A percentile compares a stretch with the other conserved stretches of the same genome.
These are phyloP conservation scores for Diplosphaera chodatii DNA, from an alignment of 139 green algal species.

Conservation along the genomic window DNA sequence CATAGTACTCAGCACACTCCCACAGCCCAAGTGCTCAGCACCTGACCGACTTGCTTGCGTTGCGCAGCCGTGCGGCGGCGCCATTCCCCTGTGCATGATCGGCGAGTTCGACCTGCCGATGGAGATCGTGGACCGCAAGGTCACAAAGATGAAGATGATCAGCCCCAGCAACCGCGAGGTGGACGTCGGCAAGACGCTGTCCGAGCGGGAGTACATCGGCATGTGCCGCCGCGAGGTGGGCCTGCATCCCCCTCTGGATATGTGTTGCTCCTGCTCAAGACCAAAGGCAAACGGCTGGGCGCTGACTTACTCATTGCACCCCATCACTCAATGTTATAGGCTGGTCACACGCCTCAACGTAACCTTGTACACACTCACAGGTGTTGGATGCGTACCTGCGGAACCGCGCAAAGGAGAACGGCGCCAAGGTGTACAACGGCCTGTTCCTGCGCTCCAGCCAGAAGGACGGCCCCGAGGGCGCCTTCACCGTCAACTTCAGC, in stretches of 20 bases:
- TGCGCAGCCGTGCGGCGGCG: slow-evolving; percentile 87
- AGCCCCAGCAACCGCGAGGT: slow-evolving; percentile 97
- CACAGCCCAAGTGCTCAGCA: too few species aligned
- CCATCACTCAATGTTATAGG: too few species aligned
- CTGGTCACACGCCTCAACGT: background rate
- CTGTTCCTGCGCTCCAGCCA: slow-evolving; percentile 71
- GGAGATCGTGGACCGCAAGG: slow-evolving; percentile 93
- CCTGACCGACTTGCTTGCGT: too few species aligned
- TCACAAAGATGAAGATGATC: slow-evolving; percentile 99
- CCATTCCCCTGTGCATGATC: slow-evolving; percentile 98
- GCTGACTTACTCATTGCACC: too few species aligned
- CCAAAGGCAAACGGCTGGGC: background rate
- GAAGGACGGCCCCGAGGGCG: slow-evolving; percentile 46
- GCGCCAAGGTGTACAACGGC: slow-evolving; percentile 92
- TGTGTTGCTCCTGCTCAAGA: background rate
- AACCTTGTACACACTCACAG: slow-evolving; percentile 12
- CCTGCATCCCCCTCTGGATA: too few species aligned
- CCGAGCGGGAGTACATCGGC: slow-evolving; percentile 97
- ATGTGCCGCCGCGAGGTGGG: slow-evolving; percentile 88
- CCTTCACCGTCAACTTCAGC: slow-evolving; percentile 91
- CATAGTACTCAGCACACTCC: too few species aligned
- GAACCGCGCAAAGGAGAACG: slow-evolving; percentile 77
- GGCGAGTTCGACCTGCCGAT: slow-evolving; percentile 95
- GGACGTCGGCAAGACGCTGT: slow-evolving; percentile 96
- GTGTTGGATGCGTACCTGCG: slow-evolving; percentile 95